phyloP scores from a whole-genome alignment of 2,329 filamentous ascomycete genomes.

The Paraphaeosphaeria sporulosa region DNA sequence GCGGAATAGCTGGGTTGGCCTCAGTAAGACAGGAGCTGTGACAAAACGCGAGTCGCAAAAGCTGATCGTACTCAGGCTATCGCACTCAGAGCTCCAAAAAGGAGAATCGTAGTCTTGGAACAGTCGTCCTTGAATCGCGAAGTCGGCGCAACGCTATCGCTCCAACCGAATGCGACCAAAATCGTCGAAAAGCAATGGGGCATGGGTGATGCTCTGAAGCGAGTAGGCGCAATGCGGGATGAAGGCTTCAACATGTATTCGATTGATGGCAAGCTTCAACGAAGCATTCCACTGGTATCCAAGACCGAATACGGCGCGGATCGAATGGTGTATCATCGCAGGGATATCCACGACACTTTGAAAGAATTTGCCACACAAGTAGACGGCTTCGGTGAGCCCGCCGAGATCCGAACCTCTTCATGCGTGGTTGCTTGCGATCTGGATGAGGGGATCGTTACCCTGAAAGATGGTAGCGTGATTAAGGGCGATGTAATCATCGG shows the following conservation, averaged over 20 bases:
- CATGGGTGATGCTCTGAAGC: conserved; percentile 33
- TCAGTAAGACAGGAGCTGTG: too few species aligned
- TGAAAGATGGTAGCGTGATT: conserved; percentile 54
- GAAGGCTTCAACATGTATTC: conserved; percentile 48
- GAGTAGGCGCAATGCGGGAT: conserved; percentile 46
- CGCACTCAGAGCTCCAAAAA: too few species aligned
- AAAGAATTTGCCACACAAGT: conserved; percentile 52
- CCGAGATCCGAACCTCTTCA: conserved; percentile 51
- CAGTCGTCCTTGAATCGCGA: too few species aligned
- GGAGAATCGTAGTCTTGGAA: too few species aligned
- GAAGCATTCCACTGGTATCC: conserved; percentile 40
- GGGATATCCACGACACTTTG: conserved; percentile 53
- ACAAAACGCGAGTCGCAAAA: too few species aligned
- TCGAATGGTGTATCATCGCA: conserved; percentile 52
- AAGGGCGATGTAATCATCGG: conserved; percentile 60
- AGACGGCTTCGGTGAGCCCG: conserved; percentile 39
- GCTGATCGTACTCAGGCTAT: too few species aligned
- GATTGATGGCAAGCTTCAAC: conserved; percentile 40
- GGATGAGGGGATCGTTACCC: conserved; percentile 50
- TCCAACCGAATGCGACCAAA: too few species aligned
- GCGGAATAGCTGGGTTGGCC: too few species aligned
- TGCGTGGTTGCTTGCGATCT: conserved; percentile 54
- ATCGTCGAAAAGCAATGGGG: too few species aligned
- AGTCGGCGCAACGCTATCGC: too few species aligned
- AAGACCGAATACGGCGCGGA: conserved; percentile 48